These are phyloP conservation scores for Hypsizygus marmoreus DNA, from an alignment of 768 basidiomycete species.

Conservation along the genomic window DNA sequence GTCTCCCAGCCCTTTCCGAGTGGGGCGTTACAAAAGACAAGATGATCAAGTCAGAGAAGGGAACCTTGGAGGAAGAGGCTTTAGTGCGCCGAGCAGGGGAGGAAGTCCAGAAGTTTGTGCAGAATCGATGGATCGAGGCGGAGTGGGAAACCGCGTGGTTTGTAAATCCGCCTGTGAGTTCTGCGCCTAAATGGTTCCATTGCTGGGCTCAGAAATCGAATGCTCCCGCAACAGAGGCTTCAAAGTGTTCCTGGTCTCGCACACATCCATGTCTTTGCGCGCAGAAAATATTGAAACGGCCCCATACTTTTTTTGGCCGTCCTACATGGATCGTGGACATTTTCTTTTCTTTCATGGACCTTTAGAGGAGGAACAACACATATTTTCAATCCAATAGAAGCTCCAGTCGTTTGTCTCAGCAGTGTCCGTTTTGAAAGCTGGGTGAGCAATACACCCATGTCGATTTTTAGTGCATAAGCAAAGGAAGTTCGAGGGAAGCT, in stretches of 20 bases:
- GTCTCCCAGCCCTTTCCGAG: conserved; percentile 63
- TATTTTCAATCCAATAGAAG: too few species aligned
- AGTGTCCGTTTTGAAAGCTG: too few species aligned
- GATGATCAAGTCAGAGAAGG: conserved; percentile 52
- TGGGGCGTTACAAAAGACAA: conserved; percentile 71
- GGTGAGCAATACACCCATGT: too few species aligned
- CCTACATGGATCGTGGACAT: too few species aligned
- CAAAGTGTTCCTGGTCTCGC: conserved; percentile 82
- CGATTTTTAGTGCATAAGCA: too few species aligned
- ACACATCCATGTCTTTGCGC: conserved; percentile 87
- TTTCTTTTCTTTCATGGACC: too few species aligned
- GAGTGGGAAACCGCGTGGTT: conserved; percentile 95
- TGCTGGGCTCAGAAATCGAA: conserved; percentile 3
- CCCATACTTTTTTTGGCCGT: too few species aligned
- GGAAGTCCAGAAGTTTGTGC: conserved; percentile 67
- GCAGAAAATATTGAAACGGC: conserved; percentile 44
- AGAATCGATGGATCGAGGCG: conserved; percentile 62
- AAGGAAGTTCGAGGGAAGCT: too few species aligned
- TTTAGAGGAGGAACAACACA: too few species aligned
- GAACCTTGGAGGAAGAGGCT: conserved; percentile 53
- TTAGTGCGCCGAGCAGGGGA: conserved; percentile 51
- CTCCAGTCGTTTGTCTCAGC: too few species aligned
- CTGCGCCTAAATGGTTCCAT: background rate
- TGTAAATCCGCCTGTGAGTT: conserved; percentile 80
- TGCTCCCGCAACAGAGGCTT: conserved; percentile 74